phyloP scores from a whole-genome alignment of 768 basidiomycete species.

The Naganishia kalamii region DNA sequence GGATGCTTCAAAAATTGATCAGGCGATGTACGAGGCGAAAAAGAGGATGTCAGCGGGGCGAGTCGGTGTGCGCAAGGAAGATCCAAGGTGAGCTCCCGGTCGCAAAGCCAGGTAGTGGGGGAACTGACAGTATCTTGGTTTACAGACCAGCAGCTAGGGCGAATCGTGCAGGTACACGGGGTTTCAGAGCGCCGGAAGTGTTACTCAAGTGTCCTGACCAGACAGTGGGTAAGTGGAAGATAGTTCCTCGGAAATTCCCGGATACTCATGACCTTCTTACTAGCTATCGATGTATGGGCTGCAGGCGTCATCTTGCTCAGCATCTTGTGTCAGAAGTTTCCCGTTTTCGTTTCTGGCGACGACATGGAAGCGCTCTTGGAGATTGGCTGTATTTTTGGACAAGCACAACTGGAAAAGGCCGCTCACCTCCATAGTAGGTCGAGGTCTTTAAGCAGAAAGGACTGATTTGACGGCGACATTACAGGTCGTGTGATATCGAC shows the following conservation, averaged over 20 bases:
- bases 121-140: no score
- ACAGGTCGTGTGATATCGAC: conserved; percentile 80
- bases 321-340: conserved; percentile 86
- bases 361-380: conserved; percentile 95
- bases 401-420: conserved; percentile 70
- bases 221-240: conserved; percentile 63
- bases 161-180: conserved; percentile 91
- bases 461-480: neutral
- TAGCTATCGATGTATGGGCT: conserved; percentile 96
- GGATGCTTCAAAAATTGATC: conserved; percentile 48
- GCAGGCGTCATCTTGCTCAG: conserved; percentile 86
- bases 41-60: conserved; percentile 40
- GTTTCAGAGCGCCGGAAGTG: conserved; percentile 95
- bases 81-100: conserved; percentile 37
- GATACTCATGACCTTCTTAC: neutral
- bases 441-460: neutral
- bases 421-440: conserved; percentile 81
- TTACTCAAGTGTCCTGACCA: conserved; percentile 89
- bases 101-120: no score
- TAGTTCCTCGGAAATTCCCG: conserved; percentile 1
- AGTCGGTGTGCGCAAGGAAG: conserved; percentile 42
- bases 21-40: conserved; percentile 43
- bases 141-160: conserved; percentile 75
- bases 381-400: conserved; percentile 78
- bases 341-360: conserved; percentile 85